Evolutionary conservation across 1,139 yeast species (phyloP).

Genomic region (Pichia sp.): DNA sequence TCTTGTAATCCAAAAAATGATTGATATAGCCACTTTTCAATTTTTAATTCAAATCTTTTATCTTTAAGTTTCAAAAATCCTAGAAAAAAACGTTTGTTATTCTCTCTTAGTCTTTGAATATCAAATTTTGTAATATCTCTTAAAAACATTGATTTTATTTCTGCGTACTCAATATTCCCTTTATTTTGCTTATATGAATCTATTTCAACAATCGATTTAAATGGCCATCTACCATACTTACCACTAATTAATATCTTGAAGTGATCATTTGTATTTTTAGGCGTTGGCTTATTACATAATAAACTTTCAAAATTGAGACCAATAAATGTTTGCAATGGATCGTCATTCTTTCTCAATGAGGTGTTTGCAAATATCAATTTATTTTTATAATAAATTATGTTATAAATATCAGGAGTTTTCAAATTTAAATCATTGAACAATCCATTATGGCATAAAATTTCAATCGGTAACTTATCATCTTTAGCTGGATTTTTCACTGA

Average conservation of each 20-base stretch:
- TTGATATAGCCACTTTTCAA: conserved; percentile 17
- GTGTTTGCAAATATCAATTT: conserved; percentile 16
- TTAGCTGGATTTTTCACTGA: not conserved
- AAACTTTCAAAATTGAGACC: conserved; percentile 18
- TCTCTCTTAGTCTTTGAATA: not conserved
- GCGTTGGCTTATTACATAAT: conserved; percentile 3
- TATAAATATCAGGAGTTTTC: conserved; percentile 10
- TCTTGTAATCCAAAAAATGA: conserved; percentile 16
- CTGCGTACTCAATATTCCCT: conserved; percentile 6
- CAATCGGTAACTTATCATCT: not conserved
- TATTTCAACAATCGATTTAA: conserved; percentile 15
- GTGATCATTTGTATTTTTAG: conserved; percentile 10
- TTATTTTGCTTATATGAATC: conserved; percentile 6
- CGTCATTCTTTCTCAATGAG: conserved; percentile 10
- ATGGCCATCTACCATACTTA: conserved; percentile 11
- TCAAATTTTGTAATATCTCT: not conserved
- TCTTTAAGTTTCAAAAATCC: conserved; percentile 1
- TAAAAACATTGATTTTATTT: conserved; percentile 12
- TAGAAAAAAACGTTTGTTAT: conserved; percentile 1
- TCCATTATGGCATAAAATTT: conserved; percentile 18
- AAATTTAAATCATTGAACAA: conserved; percentile 14
- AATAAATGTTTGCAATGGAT: conserved; percentile 10
- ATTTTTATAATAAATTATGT: conserved; percentile 13
- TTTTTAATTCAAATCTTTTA: conserved; percentile 2
- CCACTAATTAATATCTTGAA: conserved; percentile 14